Conservation (phyloP, 257 asterid species). For the Forsythia suspensa region DNA sequence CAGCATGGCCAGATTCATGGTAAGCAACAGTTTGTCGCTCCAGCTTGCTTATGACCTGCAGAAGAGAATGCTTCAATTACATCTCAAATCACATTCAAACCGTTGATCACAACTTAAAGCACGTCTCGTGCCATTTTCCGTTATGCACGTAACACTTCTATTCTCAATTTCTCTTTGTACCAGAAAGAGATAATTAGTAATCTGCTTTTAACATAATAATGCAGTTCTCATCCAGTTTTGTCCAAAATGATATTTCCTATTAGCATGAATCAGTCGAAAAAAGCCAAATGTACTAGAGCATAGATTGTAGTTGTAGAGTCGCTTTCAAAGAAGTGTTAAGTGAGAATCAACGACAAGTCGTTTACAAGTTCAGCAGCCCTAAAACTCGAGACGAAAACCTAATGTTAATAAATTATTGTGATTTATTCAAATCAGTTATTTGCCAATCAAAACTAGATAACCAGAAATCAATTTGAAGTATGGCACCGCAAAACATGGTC, state of each 20-base stretch:
- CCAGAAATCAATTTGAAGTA: neutral
- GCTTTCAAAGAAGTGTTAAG: neutral
- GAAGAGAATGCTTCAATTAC: neutral
- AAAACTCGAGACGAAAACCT: neutral
- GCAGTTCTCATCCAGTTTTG: neutral
- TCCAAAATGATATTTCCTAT: neutral
- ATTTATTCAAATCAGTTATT: neutral
- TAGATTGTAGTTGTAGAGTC: neutral
- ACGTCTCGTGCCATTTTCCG: neutral
- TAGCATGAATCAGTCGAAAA: neutral
- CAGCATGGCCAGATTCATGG: constrained; percentile 97
- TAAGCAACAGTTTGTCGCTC: constrained; percentile 84
- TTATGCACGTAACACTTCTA: neutral
- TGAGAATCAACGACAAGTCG: neutral
- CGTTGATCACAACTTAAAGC: neutral
- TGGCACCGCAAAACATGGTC: neutral
- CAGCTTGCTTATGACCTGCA: constrained; percentile 73
- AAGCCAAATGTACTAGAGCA: neutral
- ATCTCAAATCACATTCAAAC: neutral
- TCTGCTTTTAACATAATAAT: neutral
- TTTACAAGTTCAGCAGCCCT: neutral
- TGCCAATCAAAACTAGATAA: neutral
- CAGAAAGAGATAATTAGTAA: neutral
- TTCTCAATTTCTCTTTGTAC: neutral
- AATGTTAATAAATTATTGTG: neutral